Evolutionary conservation across 2,329 filamentous ascomycete species (phyloP).

Genomic region (Hypoxylon sp.): DNA sequence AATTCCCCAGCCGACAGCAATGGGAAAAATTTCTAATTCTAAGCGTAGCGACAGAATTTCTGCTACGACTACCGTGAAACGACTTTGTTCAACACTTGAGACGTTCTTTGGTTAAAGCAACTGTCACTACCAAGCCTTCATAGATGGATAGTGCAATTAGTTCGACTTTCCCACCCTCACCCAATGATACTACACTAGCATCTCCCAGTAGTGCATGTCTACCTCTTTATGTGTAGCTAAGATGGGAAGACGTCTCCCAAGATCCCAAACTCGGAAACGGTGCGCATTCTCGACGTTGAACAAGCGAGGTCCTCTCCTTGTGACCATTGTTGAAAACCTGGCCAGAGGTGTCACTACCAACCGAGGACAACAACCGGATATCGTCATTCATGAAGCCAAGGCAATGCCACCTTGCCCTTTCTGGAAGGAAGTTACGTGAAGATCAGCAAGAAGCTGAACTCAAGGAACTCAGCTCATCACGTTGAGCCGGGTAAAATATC

Average conservation of each 20-base stretch:
- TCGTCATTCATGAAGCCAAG: conserved; percentile 10
- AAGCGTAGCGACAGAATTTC: background rate
- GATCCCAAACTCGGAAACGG: background rate
- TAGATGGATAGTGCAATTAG: background rate
- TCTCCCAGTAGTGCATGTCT: background rate
- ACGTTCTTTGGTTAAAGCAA: too few species aligned
- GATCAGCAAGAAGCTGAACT: conserved; percentile 1
- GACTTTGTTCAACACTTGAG: background rate
- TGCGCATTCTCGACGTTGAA: background rate
- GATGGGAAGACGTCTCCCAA: background rate
- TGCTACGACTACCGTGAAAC: background rate
- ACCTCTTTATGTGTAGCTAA: background rate
- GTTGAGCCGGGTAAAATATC: conserved; percentile 25
- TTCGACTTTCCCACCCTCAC: background rate
- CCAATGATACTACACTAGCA: background rate
- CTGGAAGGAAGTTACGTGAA: conserved; percentile 9
- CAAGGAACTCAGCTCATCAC: conserved; percentile 8
- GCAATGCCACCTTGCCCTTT: background rate
- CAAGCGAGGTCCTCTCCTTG: background rate
- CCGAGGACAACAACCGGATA: background rate
- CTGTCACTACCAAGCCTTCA: background rate
- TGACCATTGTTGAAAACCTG: background rate
- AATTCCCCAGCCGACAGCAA: too few species aligned
- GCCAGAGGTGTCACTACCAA: background rate
- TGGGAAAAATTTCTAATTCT: too few species aligned